These are phyloP conservation scores for Sugiyamaella chiloensis DNA, from an alignment of 805 yeast genomes.

Conservation along the genomic window DNA sequence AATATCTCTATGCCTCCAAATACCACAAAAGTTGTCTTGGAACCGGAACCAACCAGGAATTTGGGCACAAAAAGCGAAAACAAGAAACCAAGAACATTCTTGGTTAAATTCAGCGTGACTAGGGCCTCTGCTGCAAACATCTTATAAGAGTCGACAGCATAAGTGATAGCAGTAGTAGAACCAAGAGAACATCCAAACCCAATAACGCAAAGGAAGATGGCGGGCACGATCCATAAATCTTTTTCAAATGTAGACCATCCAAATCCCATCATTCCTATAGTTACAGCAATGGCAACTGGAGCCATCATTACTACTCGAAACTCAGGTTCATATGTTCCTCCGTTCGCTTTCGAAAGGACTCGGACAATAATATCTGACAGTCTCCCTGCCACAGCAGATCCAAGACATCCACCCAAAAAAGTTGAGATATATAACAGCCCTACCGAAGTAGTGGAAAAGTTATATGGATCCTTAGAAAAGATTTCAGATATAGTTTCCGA, in stretches of 20 bases:
- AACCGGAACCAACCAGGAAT: constrained; percentile 42
- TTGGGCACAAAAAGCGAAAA: constrained; percentile 55
- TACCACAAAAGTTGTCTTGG: constrained; percentile 46
- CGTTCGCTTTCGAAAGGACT: constrained; percentile 42
- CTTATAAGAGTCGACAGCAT: constrained; percentile 54
- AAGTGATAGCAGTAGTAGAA: constrained; percentile 59
- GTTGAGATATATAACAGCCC: constrained; percentile 57
- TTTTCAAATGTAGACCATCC: constrained; percentile 53
- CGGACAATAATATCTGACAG: constrained; percentile 49
- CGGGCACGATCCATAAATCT: constrained; percentile 56
- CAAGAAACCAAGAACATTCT: constrained; percentile 53
- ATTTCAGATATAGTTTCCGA: constrained; percentile 54
- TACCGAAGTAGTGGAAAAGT: constrained; percentile 43
- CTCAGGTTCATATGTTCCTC: constrained; percentile 62
- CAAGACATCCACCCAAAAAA: constrained; percentile 55
- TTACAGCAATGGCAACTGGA: constrained; percentile 44
- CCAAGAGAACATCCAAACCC: constrained; percentile 62
- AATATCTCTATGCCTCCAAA: constrained; percentile 52
- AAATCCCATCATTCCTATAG: constrained; percentile 57
- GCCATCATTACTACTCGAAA: constrained; percentile 53
- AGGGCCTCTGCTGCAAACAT: constrained; percentile 57
- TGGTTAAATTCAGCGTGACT: constrained; percentile 53
- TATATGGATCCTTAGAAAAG: constrained; percentile 45
- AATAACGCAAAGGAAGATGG: constrained; percentile 52
- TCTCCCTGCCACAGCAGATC: constrained; percentile 53